Evolutionary conservation across 1,284 basidiomycete genomes (phyloP), one percentile per base, ranked within the genome.

Genomic region (Gymnopus androsaceus): DNA sequence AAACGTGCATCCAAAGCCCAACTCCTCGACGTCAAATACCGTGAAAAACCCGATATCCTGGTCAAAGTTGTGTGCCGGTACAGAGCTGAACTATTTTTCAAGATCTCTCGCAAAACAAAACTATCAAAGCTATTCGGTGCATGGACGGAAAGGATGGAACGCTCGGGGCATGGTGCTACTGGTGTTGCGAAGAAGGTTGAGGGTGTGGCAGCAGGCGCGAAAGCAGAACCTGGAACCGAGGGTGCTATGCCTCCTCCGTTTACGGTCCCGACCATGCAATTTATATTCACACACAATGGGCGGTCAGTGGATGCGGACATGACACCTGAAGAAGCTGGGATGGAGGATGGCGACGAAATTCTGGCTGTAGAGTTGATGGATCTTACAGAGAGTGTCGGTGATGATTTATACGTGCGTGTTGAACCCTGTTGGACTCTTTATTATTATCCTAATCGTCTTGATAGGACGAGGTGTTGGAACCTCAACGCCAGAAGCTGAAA

Each of bases 61-160:
- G 83, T 92, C 70, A 90, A 91, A 69, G 89, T 93, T 62, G 78
- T 88, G 45, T 92, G 90, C 72, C 86, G 88, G 63, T 92, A 92
- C 69, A 87, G 90, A 42, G 89, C 89, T 3, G 90, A 93, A 67
- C 78, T 93, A 38, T 92, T 89, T 76, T 93, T 93, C 81, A 92
- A 91, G 71, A 90, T 93, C 63, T 88, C 87, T 28, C 85, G 90
- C 67, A 92, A 92, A 72, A 90, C 87, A 34, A 92, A 91, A 68
- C 76, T 93, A 31, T 83, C 85, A 47, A 80, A 86, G 56, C 77
- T 92, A 55, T 91, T 92, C 70, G 85, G 83, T 63, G 86, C 89
- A n/a, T 92, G 90, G 90, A 90, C 88, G 31, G 87, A 89, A 51
- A 78, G 90, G 60, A 92, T 93, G 90, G 89, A 90, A 66, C 73